Evolutionary conservation across 2,329 filamentous ascomycete genomes (phyloP), one percentile per base, ranked within the genome.

Genomic region (Calonectria pseudoreteaudii): DNA sequence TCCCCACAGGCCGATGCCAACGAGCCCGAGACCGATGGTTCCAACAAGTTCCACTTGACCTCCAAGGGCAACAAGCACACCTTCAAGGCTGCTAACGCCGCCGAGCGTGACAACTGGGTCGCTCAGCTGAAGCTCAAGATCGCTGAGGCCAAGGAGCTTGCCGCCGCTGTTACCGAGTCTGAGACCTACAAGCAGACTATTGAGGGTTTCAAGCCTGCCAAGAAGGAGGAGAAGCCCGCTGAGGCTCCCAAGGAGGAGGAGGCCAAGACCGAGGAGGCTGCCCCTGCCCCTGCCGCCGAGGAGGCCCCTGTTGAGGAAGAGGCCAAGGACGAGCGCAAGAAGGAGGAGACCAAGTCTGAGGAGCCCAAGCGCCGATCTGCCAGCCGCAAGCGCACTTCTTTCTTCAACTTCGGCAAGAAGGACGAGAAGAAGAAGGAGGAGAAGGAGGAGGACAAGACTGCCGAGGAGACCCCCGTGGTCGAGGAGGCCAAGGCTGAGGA

Each of bases 101-200:
- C 91, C 73, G 95, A 98, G 88, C 95, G 96, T 83, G 95, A 98
- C 86, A 95, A 94, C 90, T 98, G 97, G 97, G 91, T 98, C 81
- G 87, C 92, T 76, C 94, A 96, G 82, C 85, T 98, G 80, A 95
- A 97, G 91, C 87, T 91, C 82, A 95, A 96, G 89, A 91, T 94
- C 68, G 90, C 92, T 66, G 95, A 98, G 88, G 96, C 95, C 82
- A 97, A 97, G 90, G 93, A 93, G 81, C 88, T 94, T 72, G 93
- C 93, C 82, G 89, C 94, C 77, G 90, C 90, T 70, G 91, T 98
- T 80, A 91, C 91, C 77, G 92, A 93, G 86, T 93, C 92, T 81
- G 95, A 98, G 86, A 91, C 91, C 74, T 99, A 98, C 93, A 98
- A 98, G 92, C 89, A 91, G 81, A 92, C 94, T 78, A 86, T 97